Evolutionary conservation across 2,329 filamentous ascomycete species (phyloP).

Genomic region (Aspergillus thermomutatus): DNA sequence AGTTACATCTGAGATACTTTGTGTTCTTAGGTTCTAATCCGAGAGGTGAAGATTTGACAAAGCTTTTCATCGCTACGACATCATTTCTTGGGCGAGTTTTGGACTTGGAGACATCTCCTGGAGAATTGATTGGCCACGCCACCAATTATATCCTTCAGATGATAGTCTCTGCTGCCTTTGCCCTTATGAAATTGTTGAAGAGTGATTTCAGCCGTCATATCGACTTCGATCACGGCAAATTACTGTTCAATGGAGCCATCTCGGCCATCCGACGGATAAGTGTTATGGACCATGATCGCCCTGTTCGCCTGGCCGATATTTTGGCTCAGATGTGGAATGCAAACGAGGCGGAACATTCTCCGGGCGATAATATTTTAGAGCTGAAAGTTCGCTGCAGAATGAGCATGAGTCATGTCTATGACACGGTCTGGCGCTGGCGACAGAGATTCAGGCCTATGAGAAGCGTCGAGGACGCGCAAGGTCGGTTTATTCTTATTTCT

Average conservation of each 20-base stretch:
- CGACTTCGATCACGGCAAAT: slow-evolving; percentile 52
- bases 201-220: slow-evolving; percentile 57
- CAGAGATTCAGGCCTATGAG: slow-evolving; percentile 64
- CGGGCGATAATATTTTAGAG: slow-evolving; percentile 46
- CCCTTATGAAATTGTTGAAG: slow-evolving; percentile 62
- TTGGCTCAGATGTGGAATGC: slow-evolving; percentile 63
- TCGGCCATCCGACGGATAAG: slow-evolving; percentile 57
- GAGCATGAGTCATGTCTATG: slow-evolving; percentile 64
- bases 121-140: slow-evolving; percentile 50
- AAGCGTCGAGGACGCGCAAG: slow-evolving; percentile 59
- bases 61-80: slow-evolving; percentile 44
- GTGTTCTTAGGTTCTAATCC: slow-evolving; percentile 45
- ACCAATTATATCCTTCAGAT: slow-evolving; percentile 64
- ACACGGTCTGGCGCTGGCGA: slow-evolving; percentile 65
- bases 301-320: slow-evolving; percentile 61
- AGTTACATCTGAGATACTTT: slow-evolving; percentile 44
- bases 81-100: slow-evolving; percentile 46
- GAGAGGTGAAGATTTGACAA: slow-evolving; percentile 41
- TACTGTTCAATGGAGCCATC: slow-evolving; percentile 57
- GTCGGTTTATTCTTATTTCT: slow-evolving; percentile 45
- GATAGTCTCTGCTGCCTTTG: slow-evolving; percentile 61
- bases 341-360: slow-evolving; percentile 28
- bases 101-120: slow-evolving; percentile 41
- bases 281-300: slow-evolving; percentile 60
- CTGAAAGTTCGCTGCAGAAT: slow-evolving; percentile 62